Conservation (phyloP, 2,329 filamentous ascomycete species). For the Paradendryphiella salina region DNA sequence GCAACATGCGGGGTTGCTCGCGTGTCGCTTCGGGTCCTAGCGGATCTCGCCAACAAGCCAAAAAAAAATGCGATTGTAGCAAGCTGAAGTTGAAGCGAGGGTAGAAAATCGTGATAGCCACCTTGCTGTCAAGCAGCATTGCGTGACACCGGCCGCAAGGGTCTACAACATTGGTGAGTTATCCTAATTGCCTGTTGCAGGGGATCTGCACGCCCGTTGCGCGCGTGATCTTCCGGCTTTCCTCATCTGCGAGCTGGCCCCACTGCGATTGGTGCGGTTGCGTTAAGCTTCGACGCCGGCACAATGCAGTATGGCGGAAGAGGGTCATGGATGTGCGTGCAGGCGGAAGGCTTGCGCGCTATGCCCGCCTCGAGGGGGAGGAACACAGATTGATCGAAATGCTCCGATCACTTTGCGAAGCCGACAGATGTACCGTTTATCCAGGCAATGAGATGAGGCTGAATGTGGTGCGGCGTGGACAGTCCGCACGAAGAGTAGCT, state of each 20-base stretch:
- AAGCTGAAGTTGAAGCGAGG: conserved; percentile 4
- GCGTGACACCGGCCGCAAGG: conserved; percentile 1
- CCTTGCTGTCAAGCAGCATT: no score
- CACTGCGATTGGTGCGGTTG: conserved; percentile 30
- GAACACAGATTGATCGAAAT: conserved; percentile 15
- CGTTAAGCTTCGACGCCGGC: conserved; percentile 37
- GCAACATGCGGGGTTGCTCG: conserved; percentile 10
- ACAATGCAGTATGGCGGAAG: conserved; percentile 21
- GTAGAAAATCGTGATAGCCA: not conserved
- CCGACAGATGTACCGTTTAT: not conserved
- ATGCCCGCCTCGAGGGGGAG: conserved; percentile 7
- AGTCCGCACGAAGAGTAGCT: not conserved
- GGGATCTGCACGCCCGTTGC: conserved; percentile 44
- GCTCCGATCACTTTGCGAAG: conserved; percentile 13
- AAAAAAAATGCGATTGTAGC: not conserved
- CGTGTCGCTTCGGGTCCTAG: not conserved
- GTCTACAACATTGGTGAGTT: conserved; percentile 18
- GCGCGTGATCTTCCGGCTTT: conserved; percentile 40
- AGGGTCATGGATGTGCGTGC: conserved; percentile 23
- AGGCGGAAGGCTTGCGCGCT: conserved; percentile 26
- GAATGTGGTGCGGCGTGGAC: not conserved
- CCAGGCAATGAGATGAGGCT: not conserved
- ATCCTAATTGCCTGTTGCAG: conserved; percentile 16
- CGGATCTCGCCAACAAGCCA: not conserved
- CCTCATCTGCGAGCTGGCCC: conserved; percentile 26